Conservation (phyloP, 2,329 filamentous ascomycete species). For the Parascedosporium putredinis region DNA sequence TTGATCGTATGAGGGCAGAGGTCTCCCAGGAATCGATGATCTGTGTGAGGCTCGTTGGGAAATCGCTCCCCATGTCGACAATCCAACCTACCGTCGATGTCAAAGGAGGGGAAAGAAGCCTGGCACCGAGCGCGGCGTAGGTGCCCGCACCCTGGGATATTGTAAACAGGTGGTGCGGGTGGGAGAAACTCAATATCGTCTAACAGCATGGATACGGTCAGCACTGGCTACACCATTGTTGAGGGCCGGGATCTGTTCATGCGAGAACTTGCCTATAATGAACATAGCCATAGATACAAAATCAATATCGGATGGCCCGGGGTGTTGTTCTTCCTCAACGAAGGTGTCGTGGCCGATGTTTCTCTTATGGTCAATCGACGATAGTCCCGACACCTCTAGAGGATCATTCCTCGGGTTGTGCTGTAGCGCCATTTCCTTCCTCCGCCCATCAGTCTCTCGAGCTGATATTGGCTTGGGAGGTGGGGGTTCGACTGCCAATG, state of each 20-base stretch:
- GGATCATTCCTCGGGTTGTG: no score
- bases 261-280: slow-evolving; percentile 49
- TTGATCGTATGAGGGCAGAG: slow-evolving; percentile 56
- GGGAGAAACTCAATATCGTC: slow-evolving; percentile 86
- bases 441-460: no score
- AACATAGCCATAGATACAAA: slow-evolving; percentile 66
- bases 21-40: slow-evolving; percentile 69
- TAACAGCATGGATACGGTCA: no score
- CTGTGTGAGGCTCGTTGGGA: slow-evolving; percentile 54
- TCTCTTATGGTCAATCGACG: no score
- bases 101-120: slow-evolving; percentile 64
- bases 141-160: slow-evolving; percentile 84
- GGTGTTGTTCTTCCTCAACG: no score
- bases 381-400: no score
- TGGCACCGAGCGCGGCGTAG: slow-evolving; percentile 78
- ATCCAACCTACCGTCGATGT: slow-evolving; percentile 76
- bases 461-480: no score
- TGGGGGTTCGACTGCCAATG: no score
- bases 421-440: no score
- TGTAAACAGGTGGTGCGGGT: slow-evolving; percentile 54
- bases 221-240: no score
- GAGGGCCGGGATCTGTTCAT: no score
- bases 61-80: slow-evolving; percentile 81
- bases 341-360: no score
- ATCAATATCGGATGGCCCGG: slow-evolving; percentile 31